Evolutionary conservation across 169 alveolate species (phyloP), one percentile per base, ranked within the genome.

Genomic region (Plasmodium gonderi): DNA sequence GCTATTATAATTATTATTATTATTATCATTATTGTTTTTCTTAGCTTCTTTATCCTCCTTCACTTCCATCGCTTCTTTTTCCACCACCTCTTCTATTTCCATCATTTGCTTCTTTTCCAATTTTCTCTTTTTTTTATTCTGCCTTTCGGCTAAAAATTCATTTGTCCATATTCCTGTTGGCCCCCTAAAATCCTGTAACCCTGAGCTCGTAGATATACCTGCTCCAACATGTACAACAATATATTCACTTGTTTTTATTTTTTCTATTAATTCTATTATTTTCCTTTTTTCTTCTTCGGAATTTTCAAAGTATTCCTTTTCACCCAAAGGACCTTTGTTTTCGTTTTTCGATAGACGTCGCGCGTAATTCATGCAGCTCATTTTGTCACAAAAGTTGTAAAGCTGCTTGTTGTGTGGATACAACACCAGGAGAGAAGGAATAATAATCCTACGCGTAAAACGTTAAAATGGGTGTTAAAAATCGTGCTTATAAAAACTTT

Each of bases 101-200:
- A 76, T 60, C 94, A 82, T 23, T 54, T 92, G 23, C 79, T 90
- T 33, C 64, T 44, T 74, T 74, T 91, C 91, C 51, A 80, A 74
- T 79, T 91, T 38, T 85, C 60, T 65, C 91, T 81, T 90, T 29
- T 74, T 76, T n/a, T 85, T 75, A 47, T 75, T 49, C 26, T 45
- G 49, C 47, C 79, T 60, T 20, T 76, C 51, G 45, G 69, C 44
- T 33, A 23, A 81, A 78, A 67, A 91, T 91, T 93, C 95, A 42
- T 94, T 91, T 20, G 97, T 95, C 97, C 97, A 95, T 47, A 95
- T 94, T 49, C 97, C 97, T 5, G 96, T 85, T 0, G 97, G 97
- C 2, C 97, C 97, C 31, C 97, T 77, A 91, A 95, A 95, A 69
- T 95, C 97, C 6, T 95, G 96, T 23, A 95, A 91, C 29, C 97